Evolutionary conservation across 2,329 filamentous ascomycete genomes (phyloP), one percentile per base, ranked within the genome.

Genomic region (Aspergillus nomiae): DNA sequence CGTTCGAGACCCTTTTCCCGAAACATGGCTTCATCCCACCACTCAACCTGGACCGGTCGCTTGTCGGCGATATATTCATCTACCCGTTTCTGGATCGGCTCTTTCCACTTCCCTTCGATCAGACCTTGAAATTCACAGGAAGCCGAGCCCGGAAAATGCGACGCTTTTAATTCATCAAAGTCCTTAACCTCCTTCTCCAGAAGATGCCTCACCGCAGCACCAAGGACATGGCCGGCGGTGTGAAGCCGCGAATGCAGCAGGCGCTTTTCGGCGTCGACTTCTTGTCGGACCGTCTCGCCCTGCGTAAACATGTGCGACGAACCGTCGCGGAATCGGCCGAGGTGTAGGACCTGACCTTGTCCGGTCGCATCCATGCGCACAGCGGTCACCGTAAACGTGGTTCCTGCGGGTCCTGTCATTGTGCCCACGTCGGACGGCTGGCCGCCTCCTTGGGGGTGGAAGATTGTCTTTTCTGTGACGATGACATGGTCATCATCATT

Each of bases 381-480:
- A 1, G 84, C 78, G 3, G 76, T 76, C 10, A 91, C 86, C 24
- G 80, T 70, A 67, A 91, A 89, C 43, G n/a, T 62, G 30, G 32
- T 62, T 9, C 69, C 69, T 19, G 68, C 59, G 12, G 65, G 45
- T 14, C 66, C 32, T 0, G 76, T 77, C 65, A 92, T 89, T 46
- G 72, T 77, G 24, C 90, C 90, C 12, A 83, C 81, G 65, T 92
- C 90, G 0, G 86, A 89, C 0, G 90, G 90, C 70, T 92, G 90
- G 9, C 90, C 90, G 63, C 90, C 90, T 24, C 90, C 90, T 74
- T 92, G 90, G 0, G 89, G 87, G 65, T 92, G 88, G 76, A 92
- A 92, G 64, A 92, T 88, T n/a, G 90, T 92, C 54, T 85, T 77
- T 2, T 85, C 80, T 0, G 87, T 90, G 7, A 87, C 81, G 24